Conservation (phyloP, 2,329 filamentous ascomycete species). For the Rachicladosporium sp. region DNA sequence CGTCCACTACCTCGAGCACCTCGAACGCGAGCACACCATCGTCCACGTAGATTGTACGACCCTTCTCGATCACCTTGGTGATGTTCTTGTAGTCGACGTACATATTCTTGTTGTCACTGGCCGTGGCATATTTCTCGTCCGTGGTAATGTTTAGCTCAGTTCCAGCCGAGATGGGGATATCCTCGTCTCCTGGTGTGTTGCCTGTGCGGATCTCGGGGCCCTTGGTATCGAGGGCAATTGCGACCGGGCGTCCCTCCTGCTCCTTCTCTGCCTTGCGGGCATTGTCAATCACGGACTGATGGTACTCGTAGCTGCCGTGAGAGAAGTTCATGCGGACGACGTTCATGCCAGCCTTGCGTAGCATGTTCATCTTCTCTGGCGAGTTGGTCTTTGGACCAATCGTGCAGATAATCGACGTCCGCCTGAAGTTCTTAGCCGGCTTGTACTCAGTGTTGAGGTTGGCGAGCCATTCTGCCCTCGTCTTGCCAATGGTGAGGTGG, state of each 20-base stretch:
- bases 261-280: conserved; percentile 71
- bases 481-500: conserved; percentile 65
- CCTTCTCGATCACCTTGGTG: conserved; percentile 87
- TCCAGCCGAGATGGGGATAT: conserved; percentile 72
- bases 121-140: conserved; percentile 77
- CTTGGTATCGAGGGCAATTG: conserved; percentile 83
- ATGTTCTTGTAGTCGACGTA: conserved; percentile 99
- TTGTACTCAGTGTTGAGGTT: conserved; percentile 80
- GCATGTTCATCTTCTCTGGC: conserved; percentile 88
- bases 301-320: conserved; percentile 87
- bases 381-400: conserved; percentile 99
- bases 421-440: conserved; percentile 80
- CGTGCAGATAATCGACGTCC: conserved; percentile 97
- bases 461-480: conserved; percentile 57
- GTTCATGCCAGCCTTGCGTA: conserved; percentile 80
- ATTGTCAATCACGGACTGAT: conserved; percentile 96
- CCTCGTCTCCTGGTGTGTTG: conserved; percentile 57
- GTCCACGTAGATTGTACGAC: conserved; percentile 94
- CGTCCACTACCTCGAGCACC: conserved; percentile 75
- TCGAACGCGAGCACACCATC: conserved; percentile 96
- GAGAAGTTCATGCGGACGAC: conserved; percentile 99
- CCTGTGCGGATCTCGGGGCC: conserved; percentile 80
- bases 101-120: conserved; percentile 87
- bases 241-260: conserved; percentile 72
- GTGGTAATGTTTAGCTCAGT: conserved; percentile 91